These are phyloP conservation scores for Diplosphaera chodatii DNA, from an alignment of 139 green algal species.

Conservation along the genomic window DNA sequence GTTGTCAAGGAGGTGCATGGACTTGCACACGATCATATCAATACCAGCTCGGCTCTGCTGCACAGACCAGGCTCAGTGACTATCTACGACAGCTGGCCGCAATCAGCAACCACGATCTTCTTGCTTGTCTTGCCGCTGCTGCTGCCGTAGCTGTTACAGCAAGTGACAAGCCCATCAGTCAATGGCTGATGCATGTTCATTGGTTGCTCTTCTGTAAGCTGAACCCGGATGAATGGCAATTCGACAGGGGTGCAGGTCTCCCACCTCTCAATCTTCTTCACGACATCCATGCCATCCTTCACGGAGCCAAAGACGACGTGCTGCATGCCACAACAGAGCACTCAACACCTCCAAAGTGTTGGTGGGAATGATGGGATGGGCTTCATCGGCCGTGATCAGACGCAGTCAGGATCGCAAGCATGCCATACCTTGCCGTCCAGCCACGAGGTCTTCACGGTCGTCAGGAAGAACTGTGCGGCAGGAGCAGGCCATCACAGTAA, in stretches of 20 bases:
- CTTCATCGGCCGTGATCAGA: too few relatives aligned
- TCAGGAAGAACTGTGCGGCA: conserved; percentile 75
- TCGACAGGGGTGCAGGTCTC: too few relatives aligned
- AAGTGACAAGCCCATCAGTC: neutral
- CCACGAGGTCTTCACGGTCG: conserved; percentile 56
- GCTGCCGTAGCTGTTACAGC: conserved; percentile 24
- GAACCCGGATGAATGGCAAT: too few relatives aligned
- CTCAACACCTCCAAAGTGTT: too few relatives aligned
- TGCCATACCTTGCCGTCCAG: conserved; percentile 60
- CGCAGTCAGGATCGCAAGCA: too few relatives aligned
- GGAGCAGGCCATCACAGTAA: too few relatives aligned
- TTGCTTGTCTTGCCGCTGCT: conserved; percentile 35
- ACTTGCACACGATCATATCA: too few relatives aligned
- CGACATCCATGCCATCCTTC: conserved; percentile 40
- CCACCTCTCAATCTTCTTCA: conserved; percentile 49
- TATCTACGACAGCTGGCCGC: conserved; percentile 56
- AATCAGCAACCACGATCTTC: conserved; percentile 63
- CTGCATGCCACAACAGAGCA: too few relatives aligned
- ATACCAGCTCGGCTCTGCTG: neutral
- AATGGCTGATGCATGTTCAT: too few relatives aligned
- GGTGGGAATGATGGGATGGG: too few relatives aligned
- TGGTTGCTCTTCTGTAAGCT: too few relatives aligned
- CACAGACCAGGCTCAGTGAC: neutral
- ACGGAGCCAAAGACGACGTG: conserved; percentile 46
- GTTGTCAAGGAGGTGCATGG: too few relatives aligned